Evolutionary conservation across 2,329 filamentous ascomycete species (phyloP).

Genomic region (Penicillium sp.): DNA sequence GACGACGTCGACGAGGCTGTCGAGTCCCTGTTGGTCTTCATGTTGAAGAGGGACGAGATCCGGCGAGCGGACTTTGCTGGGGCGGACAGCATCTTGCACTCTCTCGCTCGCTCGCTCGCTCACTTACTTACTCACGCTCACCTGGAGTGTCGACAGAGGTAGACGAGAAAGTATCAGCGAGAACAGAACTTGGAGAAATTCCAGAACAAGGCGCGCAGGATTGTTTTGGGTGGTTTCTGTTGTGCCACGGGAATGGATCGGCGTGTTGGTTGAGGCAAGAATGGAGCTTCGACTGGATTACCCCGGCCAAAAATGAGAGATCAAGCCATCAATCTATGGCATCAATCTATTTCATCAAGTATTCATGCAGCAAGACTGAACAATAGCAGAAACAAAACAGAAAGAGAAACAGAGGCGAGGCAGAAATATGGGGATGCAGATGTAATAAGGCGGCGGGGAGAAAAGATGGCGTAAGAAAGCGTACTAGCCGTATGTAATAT

Average conservation of each 20-base stretch:
- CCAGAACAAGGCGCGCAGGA: background rate
- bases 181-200: background rate
- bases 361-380: no score
- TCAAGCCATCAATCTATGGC: no score
- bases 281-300: slow-evolving; percentile 2
- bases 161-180: background rate
- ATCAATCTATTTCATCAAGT: no score
- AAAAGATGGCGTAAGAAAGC: no score
- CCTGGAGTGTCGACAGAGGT: background rate
- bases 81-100: slow-evolving; percentile 35
- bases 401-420: no score
- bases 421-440: no score
- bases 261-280: slow-evolving; percentile 7
- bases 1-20: slow-evolving; percentile 20
- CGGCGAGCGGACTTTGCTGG: slow-evolving; percentile 42
- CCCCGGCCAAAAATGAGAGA: background rate
- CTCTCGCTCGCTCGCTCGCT: background rate
- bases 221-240: slow-evolving; percentile 11
- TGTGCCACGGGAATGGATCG: slow-evolving; percentile 17
- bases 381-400: no score
- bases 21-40: slow-evolving; percentile 34
- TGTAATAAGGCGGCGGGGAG: no score
- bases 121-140: background rate
- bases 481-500: no score
- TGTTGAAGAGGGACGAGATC: slow-evolving; percentile 44